Evolutionary conservation across 1,284 basidiomycete species (phyloP).

Genomic region (Papiliotrema flavescens): DNA sequence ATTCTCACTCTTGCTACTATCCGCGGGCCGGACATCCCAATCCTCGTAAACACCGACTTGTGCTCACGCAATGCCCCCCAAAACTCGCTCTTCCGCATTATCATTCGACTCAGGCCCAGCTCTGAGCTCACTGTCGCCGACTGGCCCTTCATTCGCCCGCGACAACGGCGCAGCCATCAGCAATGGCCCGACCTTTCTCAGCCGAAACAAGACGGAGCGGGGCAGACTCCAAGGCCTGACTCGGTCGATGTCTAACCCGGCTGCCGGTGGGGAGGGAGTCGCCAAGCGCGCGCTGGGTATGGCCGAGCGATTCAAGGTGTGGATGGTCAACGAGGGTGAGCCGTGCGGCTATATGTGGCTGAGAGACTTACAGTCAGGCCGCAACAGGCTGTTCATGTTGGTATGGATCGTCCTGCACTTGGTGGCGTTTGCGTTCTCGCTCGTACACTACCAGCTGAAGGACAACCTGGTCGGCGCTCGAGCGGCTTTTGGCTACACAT

Average conservation of each 20-base stretch:
- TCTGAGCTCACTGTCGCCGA: not conserved
- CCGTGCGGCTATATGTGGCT: not conserved
- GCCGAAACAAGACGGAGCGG: slow-evolving; percentile 75
- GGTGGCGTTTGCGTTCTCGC: slow-evolving; percentile 68
- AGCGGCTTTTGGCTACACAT: slow-evolving; percentile 65
- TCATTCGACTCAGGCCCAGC: slow-evolving; percentile 3
- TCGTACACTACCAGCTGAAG: slow-evolving; percentile 70
- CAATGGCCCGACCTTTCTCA: slow-evolving; percentile 52
- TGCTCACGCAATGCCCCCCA: not conserved
- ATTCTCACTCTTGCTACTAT: too few relatives aligned
- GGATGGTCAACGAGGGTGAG: slow-evolving; percentile 83
- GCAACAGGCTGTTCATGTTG: slow-evolving; percentile 68
- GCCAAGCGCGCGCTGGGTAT: slow-evolving; percentile 32
- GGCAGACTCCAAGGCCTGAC: slow-evolving; percentile 70
- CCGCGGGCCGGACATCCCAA: not conserved
- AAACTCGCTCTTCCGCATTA: not conserved
- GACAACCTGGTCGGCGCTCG: slow-evolving; percentile 68
- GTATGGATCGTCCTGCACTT: slow-evolving; percentile 71
- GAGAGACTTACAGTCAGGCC: slow-evolving; percentile 44
- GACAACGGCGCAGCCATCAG: slow-evolving; percentile 1
- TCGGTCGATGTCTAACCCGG: slow-evolving; percentile 43
- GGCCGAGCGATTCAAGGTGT: slow-evolving; percentile 57
- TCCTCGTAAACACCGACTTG: not conserved
- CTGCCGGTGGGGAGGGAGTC: slow-evolving; percentile 2
- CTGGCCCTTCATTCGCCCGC: not conserved